Conservation (phyloP, 306 rosid species). For the Potentilla sterilis region DNA sequence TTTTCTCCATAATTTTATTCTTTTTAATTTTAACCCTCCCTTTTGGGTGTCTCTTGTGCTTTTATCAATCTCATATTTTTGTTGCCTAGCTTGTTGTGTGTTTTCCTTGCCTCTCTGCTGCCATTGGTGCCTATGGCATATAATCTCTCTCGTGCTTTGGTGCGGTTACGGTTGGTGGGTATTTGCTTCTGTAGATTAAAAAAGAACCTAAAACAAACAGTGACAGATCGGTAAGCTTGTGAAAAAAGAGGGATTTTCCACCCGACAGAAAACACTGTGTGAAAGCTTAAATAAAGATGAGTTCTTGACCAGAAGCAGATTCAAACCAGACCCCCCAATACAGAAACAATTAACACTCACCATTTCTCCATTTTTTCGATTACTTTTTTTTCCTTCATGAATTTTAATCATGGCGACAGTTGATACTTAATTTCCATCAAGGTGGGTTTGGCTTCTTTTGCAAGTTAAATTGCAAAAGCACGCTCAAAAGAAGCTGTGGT, state of each 20-base stretch:
- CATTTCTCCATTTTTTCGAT: neutral
- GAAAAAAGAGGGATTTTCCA: conserved; percentile 28
- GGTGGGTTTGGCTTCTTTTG: conserved; percentile 38
- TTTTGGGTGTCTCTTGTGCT: neutral
- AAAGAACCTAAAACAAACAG: conserved; percentile 27
- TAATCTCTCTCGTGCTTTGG: conserved; percentile 20
- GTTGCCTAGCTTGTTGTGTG: conserved; percentile 10
- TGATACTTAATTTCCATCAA: conserved; percentile 13
- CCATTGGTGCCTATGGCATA: conserved; percentile 12
- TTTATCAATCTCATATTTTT: conserved; percentile 7
- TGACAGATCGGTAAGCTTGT: conserved; percentile 39
- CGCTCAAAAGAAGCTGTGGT: neutral
- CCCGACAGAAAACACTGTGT: conserved; percentile 76
- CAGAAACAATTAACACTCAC: neutral
- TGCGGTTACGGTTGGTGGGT: conserved; percentile 36
- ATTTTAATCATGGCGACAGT: conserved; percentile 12
- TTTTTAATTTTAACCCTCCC: conserved; percentile 22
- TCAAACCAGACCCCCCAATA: conserved; percentile 26
- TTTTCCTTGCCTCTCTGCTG: conserved; percentile 9
- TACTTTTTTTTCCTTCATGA: neutral
- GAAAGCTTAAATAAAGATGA: conserved; percentile 44
- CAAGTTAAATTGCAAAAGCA: conserved; percentile 38
- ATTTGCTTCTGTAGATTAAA: conserved; percentile 38
- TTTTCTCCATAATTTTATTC: conserved; percentile 12
- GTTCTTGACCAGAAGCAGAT: conserved; percentile 48